These are phyloP conservation scores for Blastomyces parvus DNA, from an alignment of 2,329 filamentous ascomycete genomes.

Conservation along the genomic window DNA sequence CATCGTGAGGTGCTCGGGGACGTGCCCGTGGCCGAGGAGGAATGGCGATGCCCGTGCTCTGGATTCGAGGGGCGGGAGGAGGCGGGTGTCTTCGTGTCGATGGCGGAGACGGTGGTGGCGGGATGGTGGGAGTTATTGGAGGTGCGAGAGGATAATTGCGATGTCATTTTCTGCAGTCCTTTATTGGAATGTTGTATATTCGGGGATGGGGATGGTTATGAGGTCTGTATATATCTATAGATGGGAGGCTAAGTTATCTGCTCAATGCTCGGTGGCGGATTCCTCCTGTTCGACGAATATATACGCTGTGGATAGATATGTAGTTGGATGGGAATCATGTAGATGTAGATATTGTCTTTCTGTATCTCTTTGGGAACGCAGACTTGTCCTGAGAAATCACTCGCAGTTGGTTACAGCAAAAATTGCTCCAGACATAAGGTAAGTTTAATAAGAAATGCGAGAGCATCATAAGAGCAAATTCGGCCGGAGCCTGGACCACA, in stretches of 20 bases:
- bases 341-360: no score
- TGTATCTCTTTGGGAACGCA: no score
- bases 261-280: no score
- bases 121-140: not conserved
- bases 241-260: no score
- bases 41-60: not conserved
- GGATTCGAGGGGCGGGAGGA: not conserved
- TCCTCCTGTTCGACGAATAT: no score
- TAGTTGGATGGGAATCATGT: no score
- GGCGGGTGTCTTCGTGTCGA: not conserved
- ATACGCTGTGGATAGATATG: no score
- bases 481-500: not conserved
- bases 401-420: no score
- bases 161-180: not conserved
- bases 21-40: not conserved
- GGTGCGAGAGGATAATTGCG: not conserved
- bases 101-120: not conserved
- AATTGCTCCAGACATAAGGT: no score
- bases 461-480: not conserved
- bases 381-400: no score
- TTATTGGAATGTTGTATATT: not conserved
- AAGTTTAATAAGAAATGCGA: no score
- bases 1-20: constrained; percentile 16
- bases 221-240: not conserved
- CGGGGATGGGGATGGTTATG: not conserved